These are phyloP conservation scores for Ulvella scutata DNA, from an alignment of 139 green algal genomes.

Conservation along the genomic window DNA sequence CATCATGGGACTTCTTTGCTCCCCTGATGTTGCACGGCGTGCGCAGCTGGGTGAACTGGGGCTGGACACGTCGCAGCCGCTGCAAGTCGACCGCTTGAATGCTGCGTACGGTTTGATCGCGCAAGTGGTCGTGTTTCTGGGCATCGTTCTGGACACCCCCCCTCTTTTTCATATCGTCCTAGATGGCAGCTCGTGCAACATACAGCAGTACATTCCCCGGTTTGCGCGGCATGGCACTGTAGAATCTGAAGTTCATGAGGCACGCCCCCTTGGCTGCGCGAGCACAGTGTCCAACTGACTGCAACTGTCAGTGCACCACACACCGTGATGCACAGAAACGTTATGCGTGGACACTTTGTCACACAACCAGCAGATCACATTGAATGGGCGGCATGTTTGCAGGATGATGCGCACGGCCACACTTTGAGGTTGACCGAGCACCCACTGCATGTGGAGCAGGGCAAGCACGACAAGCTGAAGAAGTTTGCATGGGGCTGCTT, in stretches of 20 bases:
- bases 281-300: neutral
- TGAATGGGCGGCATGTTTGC: neutral
- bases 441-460: neutral
- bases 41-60: neutral
- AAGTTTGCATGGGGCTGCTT: constrained; percentile 1
- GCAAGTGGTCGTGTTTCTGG: neutral
- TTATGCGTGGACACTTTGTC: neutral
- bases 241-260: neutral
- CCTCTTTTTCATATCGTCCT: neutral
- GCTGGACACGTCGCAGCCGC: neutral
- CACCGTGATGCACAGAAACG: neutral
- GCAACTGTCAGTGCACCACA: neutral
- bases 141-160: neutral
- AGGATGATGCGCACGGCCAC: neutral
- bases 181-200: neutral
- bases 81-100: neutral
- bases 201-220: neutral
- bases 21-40: neutral
- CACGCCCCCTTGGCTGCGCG: neutral
- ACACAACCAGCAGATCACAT: neutral
- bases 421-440: neutral
- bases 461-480: neutral
- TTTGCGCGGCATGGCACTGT: neutral
- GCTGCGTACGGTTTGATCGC: neutral
- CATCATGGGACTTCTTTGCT: neutral